A percentile compares a stretch with the other conserved stretches of the same genome.
Evolutionary conservation across 208 protist genomes (phyloP).

Genomic region (Naegleria lovaniensis): DNA sequence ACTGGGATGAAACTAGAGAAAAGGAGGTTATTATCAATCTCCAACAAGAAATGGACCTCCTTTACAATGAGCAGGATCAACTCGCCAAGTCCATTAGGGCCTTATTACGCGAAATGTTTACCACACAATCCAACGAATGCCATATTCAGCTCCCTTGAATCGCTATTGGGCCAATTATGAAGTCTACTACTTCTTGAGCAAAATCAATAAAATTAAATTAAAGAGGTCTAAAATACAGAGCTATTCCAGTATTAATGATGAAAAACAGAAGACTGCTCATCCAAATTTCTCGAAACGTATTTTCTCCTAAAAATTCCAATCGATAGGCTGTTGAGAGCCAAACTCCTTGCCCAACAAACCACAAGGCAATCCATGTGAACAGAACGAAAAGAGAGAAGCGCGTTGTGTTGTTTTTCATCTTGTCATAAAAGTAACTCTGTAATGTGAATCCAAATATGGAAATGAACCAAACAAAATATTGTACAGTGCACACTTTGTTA

Average conservation of each 20-base stretch:
- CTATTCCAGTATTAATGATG: slow-evolving; percentile 49
- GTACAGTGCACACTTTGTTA: slow-evolving; percentile 86
- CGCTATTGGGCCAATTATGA: too few relatives aligned
- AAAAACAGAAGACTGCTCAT: slow-evolving; percentile 70
- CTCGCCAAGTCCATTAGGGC: too few relatives aligned
- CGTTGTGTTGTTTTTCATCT: neutral
- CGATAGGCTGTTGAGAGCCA: slow-evolving; percentile 65
- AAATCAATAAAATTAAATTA: too few relatives aligned
- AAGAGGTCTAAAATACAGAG: neutral
- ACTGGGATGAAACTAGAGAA: too few relatives aligned
- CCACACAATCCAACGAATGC: too few relatives aligned
- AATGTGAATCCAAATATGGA: slow-evolving; percentile 60
- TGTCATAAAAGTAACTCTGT: slow-evolving; percentile 7
- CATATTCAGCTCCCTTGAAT: too few relatives aligned
- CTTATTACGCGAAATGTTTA: too few relatives aligned
- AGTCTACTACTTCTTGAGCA: too few relatives aligned
- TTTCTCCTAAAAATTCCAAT: slow-evolving; percentile 70
- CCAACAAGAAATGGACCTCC: too few relatives aligned
- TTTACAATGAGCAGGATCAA: too few relatives aligned
- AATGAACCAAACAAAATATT: slow-evolving; percentile 89
- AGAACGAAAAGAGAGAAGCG: neutral
- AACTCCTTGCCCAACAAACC: slow-evolving; percentile 60
- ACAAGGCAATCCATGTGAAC: slow-evolving; percentile 43
- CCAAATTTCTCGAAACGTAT: slow-evolving; percentile 70
- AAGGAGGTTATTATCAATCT: too few relatives aligned